Evolutionary conservation across 2,329 filamentous ascomycete species (phyloP).

Genomic region (Trichoderma koningii): DNA sequence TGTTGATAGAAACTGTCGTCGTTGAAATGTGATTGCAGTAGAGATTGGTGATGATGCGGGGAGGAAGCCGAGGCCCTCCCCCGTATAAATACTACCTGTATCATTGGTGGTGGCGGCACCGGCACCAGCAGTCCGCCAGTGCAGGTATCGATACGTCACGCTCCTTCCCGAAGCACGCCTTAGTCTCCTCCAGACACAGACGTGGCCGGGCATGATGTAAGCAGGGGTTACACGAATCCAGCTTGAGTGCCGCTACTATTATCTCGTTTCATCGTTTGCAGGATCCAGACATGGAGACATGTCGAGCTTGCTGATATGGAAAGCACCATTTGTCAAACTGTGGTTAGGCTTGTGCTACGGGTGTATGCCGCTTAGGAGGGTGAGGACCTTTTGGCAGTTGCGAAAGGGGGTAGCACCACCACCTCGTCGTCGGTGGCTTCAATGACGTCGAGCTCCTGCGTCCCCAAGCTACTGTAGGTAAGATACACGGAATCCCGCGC

Average conservation of each 20-base stretch:
- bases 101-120: neutral
- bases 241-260: too few species aligned
- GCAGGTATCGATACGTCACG: slow-evolving; percentile 11
- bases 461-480: too few species aligned
- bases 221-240: neutral
- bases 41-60: neutral
- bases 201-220: slow-evolving; percentile 16
- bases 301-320: neutral
- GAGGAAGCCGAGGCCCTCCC: neutral
- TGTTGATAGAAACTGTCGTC: neutral
- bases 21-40: neutral
- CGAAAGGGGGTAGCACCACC: neutral
- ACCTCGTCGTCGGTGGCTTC: slow-evolving; percentile 1
- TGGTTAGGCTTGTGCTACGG: neutral
- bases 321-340: neutral
- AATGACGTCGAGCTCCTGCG: slow-evolving; percentile 3
- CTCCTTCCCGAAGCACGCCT: slow-evolving; percentile 15
- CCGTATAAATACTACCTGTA: slow-evolving; percentile 2
- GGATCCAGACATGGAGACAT: neutral
- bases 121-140: neutral
- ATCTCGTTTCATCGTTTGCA: too few species aligned
- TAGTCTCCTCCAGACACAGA: slow-evolving; percentile 9
- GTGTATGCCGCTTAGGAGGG: neutral
- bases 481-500: too few species aligned
- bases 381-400: neutral